Evolutionary conservation across 2,329 filamentous ascomycete species (phyloP), one percentile per base, ranked within the genome.

Genomic region (Xylaria digitata): DNA sequence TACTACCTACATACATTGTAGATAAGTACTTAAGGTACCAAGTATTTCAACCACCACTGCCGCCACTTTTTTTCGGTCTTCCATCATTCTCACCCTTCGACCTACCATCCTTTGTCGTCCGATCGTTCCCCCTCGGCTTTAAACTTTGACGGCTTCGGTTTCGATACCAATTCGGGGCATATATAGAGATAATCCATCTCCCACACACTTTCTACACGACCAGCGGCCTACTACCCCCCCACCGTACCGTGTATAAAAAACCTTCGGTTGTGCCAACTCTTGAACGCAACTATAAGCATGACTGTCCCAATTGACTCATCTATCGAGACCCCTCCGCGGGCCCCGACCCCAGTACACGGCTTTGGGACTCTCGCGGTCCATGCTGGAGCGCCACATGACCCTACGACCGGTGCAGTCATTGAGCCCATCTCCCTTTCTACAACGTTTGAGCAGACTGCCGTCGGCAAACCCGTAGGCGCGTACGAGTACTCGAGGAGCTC

Each of bases 341-440:
- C 90, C 54, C 87, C 90, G 43, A 90, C 92, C 50, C 92, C 93
- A 71, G 85, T 90, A 65, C 90, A 93, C 79, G 85, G 88, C 70
- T 98, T 99, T 81, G 96, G 93, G 68, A 99, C 96, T 54, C 87
- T 96, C 69, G 96, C 96, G 64, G 96, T 99, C 21, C 96, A 99
- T 81, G 94, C 95, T 70, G 96, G 96, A 68, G 88, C 93, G 49
- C 93, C 93, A 75, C 92, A 96, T 79, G 96, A 99, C 82, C 92
- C 95, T 54, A 84, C 88, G 46, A 99, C 95, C 26, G 96, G 96
- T 70, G 96, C 96, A 73, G 96, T 99, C 75, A 99, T 99, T 79
- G 93, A 96, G 81, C 83, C 96, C 74, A 97, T 99, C 79, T 97
- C 95, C 9, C 89, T 99, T 26, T 97, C 94, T 26, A 98, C 96